Conservation (phyloP, 805 yeast genomes). For the Nakazawaea peltata region DNA sequence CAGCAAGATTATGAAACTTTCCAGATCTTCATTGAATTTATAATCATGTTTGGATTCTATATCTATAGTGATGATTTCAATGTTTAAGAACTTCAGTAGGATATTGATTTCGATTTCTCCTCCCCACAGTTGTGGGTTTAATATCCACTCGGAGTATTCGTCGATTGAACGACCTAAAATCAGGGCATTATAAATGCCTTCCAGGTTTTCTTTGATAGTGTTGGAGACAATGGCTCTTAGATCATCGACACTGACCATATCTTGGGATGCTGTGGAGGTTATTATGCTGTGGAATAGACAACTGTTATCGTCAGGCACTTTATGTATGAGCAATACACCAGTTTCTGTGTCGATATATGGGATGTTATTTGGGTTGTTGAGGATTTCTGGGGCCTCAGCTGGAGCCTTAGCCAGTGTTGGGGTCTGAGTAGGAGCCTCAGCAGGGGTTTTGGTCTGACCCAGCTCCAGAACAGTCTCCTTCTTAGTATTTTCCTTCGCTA, state of each 20-base stretch:
- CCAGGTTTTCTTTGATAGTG: slow-evolving; percentile 32
- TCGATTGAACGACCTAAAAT: slow-evolving; percentile 43
- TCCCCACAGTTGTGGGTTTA: slow-evolving; percentile 61
- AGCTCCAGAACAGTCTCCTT: background rate
- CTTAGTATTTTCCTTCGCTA: no score
- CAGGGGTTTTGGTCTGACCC: background rate
- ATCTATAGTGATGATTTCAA: slow-evolving; percentile 54
- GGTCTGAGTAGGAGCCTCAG: slow-evolving; percentile 3
- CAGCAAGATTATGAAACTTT: slow-evolving; percentile 40
- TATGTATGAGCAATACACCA: slow-evolving; percentile 38
- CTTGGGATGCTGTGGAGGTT: slow-evolving; percentile 30
- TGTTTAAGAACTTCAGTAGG: slow-evolving; percentile 39
- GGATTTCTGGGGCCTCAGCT: slow-evolving; percentile 1
- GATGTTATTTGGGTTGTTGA: slow-evolving; percentile 10
- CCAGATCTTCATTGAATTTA: slow-evolving; percentile 35
- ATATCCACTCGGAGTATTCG: slow-evolving; percentile 57
- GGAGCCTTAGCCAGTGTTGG: slow-evolving; percentile 7
- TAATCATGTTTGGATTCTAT: slow-evolving; percentile 54
- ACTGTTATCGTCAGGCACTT: slow-evolving; percentile 71
- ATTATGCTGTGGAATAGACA: slow-evolving; percentile 65
- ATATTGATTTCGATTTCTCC: slow-evolving; percentile 75
- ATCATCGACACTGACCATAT: slow-evolving; percentile 23
- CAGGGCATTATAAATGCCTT: slow-evolving; percentile 40
- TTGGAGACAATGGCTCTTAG: slow-evolving; percentile 46
- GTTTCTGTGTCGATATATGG: slow-evolving; percentile 14